Evolutionary conservation across 176 grass and related monocot genomes (phyloP), one percentile per base, ranked within the genome.

Genomic region (Oryza longistaminata): DNA sequence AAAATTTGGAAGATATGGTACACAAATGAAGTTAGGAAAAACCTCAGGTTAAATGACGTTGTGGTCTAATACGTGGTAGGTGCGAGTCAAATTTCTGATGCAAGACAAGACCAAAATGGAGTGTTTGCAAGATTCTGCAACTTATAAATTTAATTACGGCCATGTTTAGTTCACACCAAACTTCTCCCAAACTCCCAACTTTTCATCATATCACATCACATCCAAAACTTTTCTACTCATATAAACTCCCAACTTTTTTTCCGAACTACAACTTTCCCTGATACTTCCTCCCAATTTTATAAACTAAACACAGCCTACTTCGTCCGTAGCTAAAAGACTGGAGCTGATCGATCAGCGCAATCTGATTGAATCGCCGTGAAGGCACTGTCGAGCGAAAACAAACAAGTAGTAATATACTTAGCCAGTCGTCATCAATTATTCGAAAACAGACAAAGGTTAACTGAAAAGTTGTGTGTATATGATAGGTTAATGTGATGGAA

Each of bases 61-160:
- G 16, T 27, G 11, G 58, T 25, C 13, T 33, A 24, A 60, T 25
- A 44, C 62, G 11, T 25, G 37, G 13, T 13, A 44, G 42, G 31
- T 26, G 3, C 6, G 2, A 7, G 73, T 71, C 79, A 35, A 84
- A 62, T 52, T 42, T 66, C 25, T 67, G 40, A 78, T 15, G 48
- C 76, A 19, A 80, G 21, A 48, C 14, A 19, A 66, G 16, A 9
- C 16, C 44, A 44, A 83, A 44, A 4, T 7, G 0, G 25, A 25
- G 11, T 61, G 34, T 72, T 68, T 84, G 35, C 82, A 45, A 61
- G 46, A 79, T 17, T 19, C 35, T n/a, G 69, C 35, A 68, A n/a
- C 33, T 21, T 22, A 16, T 2, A 45, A 58, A n/a, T 8, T 8
- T 31, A 31, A 31, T 31, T 35, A 19, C n/a, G n/a, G n/a, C n/a